A percentile compares a stretch with the other conserved stretches of the same genome.
phyloP scores from a whole-genome alignment of 495 filamentous ascomycete genomes.

The Hyphodiscus hymeniophilus region DNA sequence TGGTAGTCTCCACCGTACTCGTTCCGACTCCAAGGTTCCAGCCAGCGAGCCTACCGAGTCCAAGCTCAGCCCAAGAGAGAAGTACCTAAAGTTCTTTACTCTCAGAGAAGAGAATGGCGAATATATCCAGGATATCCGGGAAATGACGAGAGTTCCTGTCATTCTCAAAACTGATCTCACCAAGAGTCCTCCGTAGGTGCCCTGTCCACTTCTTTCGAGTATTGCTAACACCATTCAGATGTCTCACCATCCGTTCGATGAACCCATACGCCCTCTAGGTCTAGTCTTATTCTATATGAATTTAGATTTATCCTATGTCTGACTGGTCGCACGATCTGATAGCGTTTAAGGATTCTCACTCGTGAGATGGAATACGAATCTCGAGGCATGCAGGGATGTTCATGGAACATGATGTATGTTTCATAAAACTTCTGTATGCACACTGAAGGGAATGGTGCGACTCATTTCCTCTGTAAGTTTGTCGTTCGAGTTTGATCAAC shows the following conservation, averaged over 20 bases:
- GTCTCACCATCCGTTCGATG: slow-evolving; percentile 92
- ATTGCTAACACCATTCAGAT: slow-evolving; percentile 43
- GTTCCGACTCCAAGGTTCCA: slow-evolving; percentile 86
- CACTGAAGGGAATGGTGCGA: not conserved
- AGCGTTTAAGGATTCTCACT: not conserved
- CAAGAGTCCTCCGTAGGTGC: slow-evolving; percentile 96
- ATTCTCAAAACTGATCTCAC: slow-evolving; percentile 95
- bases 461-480: slow-evolving; percentile 6
- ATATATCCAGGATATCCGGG: slow-evolving; percentile 94
- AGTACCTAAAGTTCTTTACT: slow-evolving; percentile 84
- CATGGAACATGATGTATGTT: too few relatives aligned
- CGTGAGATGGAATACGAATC: not conserved
- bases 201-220: slow-evolving; percentile 4
- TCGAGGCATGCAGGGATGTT: not conserved
- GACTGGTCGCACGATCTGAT: not conserved
- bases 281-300: not conserved
- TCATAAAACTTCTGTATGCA: not conserved
- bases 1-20: slow-evolving; percentile 75
- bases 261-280: slow-evolving; percentile 87
- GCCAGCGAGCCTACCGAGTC: slow-evolving; percentile 58
- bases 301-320: not conserved
- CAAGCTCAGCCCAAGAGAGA: slow-evolving; percentile 87
- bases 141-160: slow-evolving; percentile 94
- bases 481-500: slow-evolving; percentile 4
- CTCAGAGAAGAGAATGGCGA: slow-evolving; percentile 89